phyloP scores from a whole-genome alignment of 2,329 filamentous ascomycete genomes.

The Colletotrichum sp. region DNA sequence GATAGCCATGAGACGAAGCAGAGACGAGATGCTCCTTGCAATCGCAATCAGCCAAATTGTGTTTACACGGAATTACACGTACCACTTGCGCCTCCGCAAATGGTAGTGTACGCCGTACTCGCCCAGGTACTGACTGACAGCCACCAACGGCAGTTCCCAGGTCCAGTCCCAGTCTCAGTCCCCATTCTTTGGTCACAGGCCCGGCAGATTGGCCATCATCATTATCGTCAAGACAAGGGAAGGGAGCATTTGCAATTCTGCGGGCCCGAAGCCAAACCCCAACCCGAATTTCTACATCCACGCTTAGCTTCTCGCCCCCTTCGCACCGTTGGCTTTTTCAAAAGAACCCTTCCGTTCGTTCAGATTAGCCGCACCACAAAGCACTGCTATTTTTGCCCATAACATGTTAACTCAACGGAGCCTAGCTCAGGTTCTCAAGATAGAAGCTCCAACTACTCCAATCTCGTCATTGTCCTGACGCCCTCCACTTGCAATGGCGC shows the following conservation, averaged over 20 bases:
- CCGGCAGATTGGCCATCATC: neutral
- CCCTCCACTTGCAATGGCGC: neutral
- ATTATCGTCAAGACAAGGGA: neutral
- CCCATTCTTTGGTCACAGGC: neutral
- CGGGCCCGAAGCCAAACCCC: neutral
- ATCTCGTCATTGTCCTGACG: conserved; percentile 7
- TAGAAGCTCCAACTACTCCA: conserved; percentile 7
- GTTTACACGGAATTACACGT: neutral
- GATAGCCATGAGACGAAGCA: neutral
- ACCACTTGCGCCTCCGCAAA: neutral
- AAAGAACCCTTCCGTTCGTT: conserved; percentile 7
- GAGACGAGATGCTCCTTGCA: neutral
- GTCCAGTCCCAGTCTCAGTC: neutral
- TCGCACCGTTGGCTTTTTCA: neutral
- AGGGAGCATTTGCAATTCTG: neutral
- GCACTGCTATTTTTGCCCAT: neutral
- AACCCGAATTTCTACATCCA: neutral
- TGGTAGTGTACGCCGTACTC: neutral
- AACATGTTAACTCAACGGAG: neutral
- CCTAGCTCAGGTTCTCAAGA: conserved; percentile 14
- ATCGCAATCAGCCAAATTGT: neutral
- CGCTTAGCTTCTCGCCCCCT: neutral
- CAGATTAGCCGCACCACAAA: neutral
- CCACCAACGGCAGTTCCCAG: neutral
- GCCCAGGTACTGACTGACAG: neutral